Evolutionary conservation across 495 filamentous ascomycete genomes (phyloP).

Genomic region (Hypomontagnella monticulosa): DNA sequence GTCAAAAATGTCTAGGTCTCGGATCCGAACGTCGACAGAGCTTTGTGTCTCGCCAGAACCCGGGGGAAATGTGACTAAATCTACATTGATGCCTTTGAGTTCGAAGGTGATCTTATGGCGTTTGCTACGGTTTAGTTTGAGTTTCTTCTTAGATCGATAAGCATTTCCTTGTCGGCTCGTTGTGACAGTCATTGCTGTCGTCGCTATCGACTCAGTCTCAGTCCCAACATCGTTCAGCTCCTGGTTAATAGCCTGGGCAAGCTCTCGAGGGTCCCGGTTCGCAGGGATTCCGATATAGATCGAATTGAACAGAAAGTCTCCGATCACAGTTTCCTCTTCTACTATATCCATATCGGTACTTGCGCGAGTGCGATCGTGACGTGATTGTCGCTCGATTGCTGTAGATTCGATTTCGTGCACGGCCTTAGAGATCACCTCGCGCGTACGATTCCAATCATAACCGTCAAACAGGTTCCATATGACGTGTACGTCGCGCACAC

Average conservation of each 20-base stretch:
- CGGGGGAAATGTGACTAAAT: conserved; percentile 85
- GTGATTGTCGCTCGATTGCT: conserved; percentile 74
- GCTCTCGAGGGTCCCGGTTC: conserved; percentile 82
- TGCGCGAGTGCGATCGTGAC: conserved; percentile 48
- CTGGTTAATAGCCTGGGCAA: conserved; percentile 84
- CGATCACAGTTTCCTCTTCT: conserved; percentile 87
- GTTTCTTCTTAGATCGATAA: conserved; percentile 62
- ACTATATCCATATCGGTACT: conserved; percentile 68
- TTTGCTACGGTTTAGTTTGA: conserved; percentile 85
- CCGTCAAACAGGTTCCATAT: conserved; percentile 99
- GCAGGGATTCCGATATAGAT: conserved; percentile 95
- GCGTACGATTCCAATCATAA: conserved; percentile 92
- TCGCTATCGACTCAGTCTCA: conserved; percentile 88
- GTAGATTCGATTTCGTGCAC: conserved; percentile 85
- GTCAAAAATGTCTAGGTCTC: conserved; percentile 90
- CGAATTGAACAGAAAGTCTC: conserved; percentile 96
- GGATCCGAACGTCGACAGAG: conserved; percentile 82
- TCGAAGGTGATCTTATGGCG: conserved; percentile 96
- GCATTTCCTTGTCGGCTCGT: conserved; percentile 60
- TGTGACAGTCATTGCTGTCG: conserved; percentile 70
- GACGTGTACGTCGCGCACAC: conserved; percentile 85
- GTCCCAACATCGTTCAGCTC: conserved; percentile 86
- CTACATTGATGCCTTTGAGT: conserved; percentile 83
- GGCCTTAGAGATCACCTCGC: conserved; percentile 85
- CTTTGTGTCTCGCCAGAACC: conserved; percentile 81